Base-by-base conservation (phyloP, 176 grass and related monocot species). In the Lolium multiflorum region DNA sequence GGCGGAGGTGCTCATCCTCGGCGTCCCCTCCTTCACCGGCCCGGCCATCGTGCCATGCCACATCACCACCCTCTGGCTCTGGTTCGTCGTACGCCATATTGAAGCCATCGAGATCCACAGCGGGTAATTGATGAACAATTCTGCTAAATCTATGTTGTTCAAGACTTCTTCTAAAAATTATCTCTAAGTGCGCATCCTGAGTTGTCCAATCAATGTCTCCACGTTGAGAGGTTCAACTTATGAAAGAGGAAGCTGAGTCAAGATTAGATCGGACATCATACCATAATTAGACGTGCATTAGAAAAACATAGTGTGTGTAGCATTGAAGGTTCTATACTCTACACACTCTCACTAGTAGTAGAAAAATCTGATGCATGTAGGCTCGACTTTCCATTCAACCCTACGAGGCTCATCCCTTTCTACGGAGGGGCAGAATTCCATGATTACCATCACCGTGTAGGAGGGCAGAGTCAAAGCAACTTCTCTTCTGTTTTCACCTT, bases 391-490 rank as follows among this genome's bases (percentile, higher is more conserved):
- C 92, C 92, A 39, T 68, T 85, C 10, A 91, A 16, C 52, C 92
- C 89, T 1, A 82, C 84, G 31, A 91, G 89, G 71, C 80, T 72
- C 17, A 88, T 94, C 44, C 92, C 92, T 12, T 91, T 94, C 28
- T 91, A 91, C 25, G 87, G 84, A 55, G 92, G 92, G 16, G 81
- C 87, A 1, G 72, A 90, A 20, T 90, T 87, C 67, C 89, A 94
- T 54, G 92, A 94, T 71, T 94, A 94, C 77, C 92, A 94, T 58
- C 92, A 94, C 80, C 89, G 85, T 57, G 87, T 90, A 0, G 92
- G 92, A 47, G 48, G 87, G 6, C 81, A 83, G 17, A 90, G 89
- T 71, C 84, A 90, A 51, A 92, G 90, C 71, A 92, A 91, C 78
- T 94, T 89, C 76, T 81, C 81, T 28, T 87, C 92, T 15, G 77